Conservation (phyloP, 345 rosid genomes). For the Rhodamnia argentea region DNA sequence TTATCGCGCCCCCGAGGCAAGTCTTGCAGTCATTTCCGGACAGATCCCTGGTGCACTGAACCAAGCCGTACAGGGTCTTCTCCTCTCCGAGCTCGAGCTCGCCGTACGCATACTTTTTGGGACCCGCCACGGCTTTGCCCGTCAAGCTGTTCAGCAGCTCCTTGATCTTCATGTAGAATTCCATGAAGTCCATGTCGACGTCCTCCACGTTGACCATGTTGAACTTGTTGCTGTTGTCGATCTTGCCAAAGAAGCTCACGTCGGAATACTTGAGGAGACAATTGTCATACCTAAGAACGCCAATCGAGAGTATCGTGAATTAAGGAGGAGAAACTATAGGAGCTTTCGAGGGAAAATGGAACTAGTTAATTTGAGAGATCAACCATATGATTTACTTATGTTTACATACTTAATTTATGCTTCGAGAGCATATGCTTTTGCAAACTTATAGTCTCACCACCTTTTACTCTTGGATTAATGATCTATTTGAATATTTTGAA, state of each 20-base stretch:
- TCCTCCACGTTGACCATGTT: slow-evolving; percentile 13
- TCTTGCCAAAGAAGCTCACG: slow-evolving; percentile 19
- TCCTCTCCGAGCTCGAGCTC: background rate
- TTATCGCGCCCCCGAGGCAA: slow-evolving; percentile 24
- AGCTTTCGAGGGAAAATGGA: background rate
- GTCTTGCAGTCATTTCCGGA: slow-evolving; percentile 14
- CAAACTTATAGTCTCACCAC: background rate
- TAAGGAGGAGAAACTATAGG: background rate
- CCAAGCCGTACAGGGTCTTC: slow-evolving; percentile 18
- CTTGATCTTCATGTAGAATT: slow-evolving; percentile 17
- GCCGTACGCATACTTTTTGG: slow-evolving; percentile 14
- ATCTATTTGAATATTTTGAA: background rate
- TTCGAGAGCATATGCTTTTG: slow-evolving; percentile 5
- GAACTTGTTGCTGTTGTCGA: slow-evolving; percentile 27
- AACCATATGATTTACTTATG: background rate
- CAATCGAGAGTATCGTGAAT: background rate
- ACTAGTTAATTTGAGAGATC: background rate
- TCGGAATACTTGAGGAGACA: slow-evolving; percentile 30
- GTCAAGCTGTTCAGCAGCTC: slow-evolving; percentile 11
- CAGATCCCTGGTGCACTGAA: slow-evolving; percentile 35
- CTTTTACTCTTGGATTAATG: background rate
- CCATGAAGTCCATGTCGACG: slow-evolving; percentile 7
- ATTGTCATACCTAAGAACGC: background rate
- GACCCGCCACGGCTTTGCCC: slow-evolving; percentile 1
- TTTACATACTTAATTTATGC: slow-evolving; percentile 1